Percentiles rank a stretch among this genome's conserved stretches.
These are phyloP conservation scores for Peniophora sp. DNA, from an alignment of 1,284 basidiomycete species.

Conservation along the genomic window DNA sequence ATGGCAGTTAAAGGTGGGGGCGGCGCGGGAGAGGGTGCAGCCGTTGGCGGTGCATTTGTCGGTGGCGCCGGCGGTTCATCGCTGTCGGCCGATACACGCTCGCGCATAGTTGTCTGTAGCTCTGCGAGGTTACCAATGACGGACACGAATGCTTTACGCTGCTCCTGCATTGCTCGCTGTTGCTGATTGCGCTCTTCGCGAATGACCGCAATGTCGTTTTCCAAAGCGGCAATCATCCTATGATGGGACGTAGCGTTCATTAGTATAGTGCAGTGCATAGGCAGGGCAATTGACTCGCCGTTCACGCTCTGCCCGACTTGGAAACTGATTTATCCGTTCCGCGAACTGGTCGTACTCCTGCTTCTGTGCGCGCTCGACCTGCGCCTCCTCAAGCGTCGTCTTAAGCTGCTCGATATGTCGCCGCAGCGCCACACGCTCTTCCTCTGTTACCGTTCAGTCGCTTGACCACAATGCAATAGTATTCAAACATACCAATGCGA, in stretches of 20 bases:
- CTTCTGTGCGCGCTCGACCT: slow-evolving; percentile 63
- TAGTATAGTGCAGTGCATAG: slow-evolving; percentile 31
- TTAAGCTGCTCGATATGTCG: slow-evolving; percentile 72
- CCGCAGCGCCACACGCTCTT: slow-evolving; percentile 57
- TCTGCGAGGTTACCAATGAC: slow-evolving; percentile 56
- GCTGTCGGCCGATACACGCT: slow-evolving; percentile 17
- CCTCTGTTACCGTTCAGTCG: slow-evolving; percentile 32
- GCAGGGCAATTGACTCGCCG: slow-evolving; percentile 30
- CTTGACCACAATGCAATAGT: not conserved
- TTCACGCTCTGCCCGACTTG: slow-evolving; percentile 65
- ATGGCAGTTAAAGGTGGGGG: not conserved
- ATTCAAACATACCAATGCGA: slow-evolving; percentile 51
- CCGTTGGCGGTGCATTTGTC: too few relatives aligned
- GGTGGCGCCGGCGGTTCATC: slow-evolving; percentile 7
- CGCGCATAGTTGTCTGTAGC: not conserved
- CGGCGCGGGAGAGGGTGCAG: not conserved
- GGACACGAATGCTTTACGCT: slow-evolving; percentile 57
- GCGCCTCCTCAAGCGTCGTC: slow-evolving; percentile 65
- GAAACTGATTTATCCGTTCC: slow-evolving; percentile 74
- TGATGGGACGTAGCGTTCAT: slow-evolving; percentile 28
- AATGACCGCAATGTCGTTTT: slow-evolving; percentile 72
- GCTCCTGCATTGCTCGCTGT: slow-evolving; percentile 52
- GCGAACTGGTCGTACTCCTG: slow-evolving; percentile 79
- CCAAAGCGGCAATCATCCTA: slow-evolving; percentile 24
- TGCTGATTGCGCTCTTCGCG: slow-evolving; percentile 66